A percentile compares a stretch with the other conserved stretches of the same genome.
Evolutionary conservation across 108 stramenopile genomes (phyloP).

Genomic region (Conticribra guillardii): DNA sequence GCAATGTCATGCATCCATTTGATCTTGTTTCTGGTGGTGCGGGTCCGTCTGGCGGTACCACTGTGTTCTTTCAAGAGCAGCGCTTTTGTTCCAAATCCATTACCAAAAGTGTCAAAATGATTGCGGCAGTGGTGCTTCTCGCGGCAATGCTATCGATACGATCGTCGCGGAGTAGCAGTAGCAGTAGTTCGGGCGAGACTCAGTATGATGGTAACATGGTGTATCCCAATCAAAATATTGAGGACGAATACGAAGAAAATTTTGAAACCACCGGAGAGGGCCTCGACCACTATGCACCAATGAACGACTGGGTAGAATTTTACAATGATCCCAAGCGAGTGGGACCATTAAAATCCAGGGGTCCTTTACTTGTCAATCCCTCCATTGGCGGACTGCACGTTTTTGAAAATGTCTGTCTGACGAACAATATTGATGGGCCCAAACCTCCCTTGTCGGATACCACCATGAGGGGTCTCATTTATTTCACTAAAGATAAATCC

Average conservation of each 20-base stretch:
- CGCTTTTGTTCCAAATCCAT: not conserved
- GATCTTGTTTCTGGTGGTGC: not conserved
- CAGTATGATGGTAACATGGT: not conserved
- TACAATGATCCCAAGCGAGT: conserved; percentile 12
- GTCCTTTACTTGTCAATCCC: conserved; percentile 9
- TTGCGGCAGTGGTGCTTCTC: conserved; percentile 1
- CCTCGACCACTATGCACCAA: not conserved
- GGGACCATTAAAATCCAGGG: conserved; percentile 7
- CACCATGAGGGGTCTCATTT: conserved; percentile 17
- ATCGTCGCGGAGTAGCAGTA: not conserved
- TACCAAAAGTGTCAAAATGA: not conserved
- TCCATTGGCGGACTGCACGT: conserved; percentile 6
- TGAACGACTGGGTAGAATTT: conserved; percentile 23
- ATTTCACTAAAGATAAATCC: conserved; percentile 4
- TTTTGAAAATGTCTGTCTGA: conserved; percentile 35
- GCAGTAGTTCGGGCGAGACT: not conserved
- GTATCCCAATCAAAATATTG: not conserved
- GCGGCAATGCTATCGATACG: not conserved
- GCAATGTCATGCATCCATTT: conserved; percentile 1
- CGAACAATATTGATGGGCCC: conserved; percentile 34
- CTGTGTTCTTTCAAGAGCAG: not conserved
- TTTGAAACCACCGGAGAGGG: conserved; percentile 11
- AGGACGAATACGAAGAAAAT: not conserved
- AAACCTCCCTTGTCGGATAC: conserved; percentile 14
- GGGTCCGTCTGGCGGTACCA: not conserved